Conservation (phyloP, 148 eudicot species). For the Cornus kousa region DNA sequence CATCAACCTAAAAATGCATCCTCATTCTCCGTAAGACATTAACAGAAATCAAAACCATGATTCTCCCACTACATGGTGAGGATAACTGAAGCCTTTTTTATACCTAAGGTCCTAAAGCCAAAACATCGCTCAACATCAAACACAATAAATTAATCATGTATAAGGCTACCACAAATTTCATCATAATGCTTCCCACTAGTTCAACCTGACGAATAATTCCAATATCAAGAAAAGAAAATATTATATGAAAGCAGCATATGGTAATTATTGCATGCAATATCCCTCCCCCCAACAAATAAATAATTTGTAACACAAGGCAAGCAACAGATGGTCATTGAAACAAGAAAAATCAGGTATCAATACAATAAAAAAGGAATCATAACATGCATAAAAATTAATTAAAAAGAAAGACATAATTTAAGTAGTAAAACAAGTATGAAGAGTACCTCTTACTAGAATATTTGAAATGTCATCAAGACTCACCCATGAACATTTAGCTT, state of each 20-base stretch:
- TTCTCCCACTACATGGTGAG: not conserved
- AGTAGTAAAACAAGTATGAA: constrained; percentile 12
- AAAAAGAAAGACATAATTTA: not conserved
- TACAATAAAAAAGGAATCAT: not conserved
- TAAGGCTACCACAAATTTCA: not conserved
- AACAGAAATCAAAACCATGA: not conserved
- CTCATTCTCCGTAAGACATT: not conserved
- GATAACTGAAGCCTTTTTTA: not conserved
- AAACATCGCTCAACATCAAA: not conserved
- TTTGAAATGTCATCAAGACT: constrained; percentile 79
- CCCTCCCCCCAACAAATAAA: not conserved
- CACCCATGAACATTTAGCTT: constrained; percentile 91
- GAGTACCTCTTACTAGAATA: constrained; percentile 67
- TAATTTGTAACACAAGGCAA: not conserved
- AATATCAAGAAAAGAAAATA: not conserved
- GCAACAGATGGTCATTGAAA: not conserved
- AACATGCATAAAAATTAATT: not conserved
- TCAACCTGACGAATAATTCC: not conserved
- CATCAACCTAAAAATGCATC: not conserved
- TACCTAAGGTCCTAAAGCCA: no score
- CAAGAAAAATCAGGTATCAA: not conserved
- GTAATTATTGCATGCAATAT: not conserved
- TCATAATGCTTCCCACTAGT: not conserved
- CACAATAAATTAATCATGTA: not conserved
- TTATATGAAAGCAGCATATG: not conserved